Percentiles rank a stretch among this genome's conserved stretches.
These are phyloP conservation scores for Saccharomyces uvarum DNA, from an alignment of 1,139 yeast species.

Conservation along the genomic window DNA sequence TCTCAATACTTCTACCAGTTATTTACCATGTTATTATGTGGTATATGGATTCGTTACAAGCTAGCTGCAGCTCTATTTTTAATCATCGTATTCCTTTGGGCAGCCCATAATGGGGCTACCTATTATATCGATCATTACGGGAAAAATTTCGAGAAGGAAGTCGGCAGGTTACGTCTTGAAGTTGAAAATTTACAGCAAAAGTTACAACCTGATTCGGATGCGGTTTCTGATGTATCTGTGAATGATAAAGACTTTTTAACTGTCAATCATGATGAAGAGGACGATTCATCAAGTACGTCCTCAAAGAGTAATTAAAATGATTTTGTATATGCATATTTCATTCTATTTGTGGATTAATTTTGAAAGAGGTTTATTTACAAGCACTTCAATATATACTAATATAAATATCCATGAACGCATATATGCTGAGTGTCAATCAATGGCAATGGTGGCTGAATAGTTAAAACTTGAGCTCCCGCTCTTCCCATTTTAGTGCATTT, in stretches of 20 bases:
- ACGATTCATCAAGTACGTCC: background rate
- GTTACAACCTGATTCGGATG: constrained; percentile 5
- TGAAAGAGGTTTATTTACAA: background rate
- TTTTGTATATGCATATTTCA: background rate
- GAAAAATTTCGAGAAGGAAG: constrained; percentile 75
- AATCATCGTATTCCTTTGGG: constrained; percentile 61
- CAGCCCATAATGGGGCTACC: constrained; percentile 90
- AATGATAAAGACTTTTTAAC: background rate
- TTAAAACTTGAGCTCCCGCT: constrained; percentile 10
- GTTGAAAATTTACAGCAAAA: constrained; percentile 46
- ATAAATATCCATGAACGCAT: background rate
- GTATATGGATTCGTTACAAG: constrained; percentile 64
- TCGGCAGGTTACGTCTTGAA: constrained; percentile 60
- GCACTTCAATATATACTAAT: background rate
- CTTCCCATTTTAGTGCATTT: constrained; percentile 11
- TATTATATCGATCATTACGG: constrained; percentile 90
- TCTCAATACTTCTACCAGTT: constrained; percentile 85
- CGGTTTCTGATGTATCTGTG: background rate
- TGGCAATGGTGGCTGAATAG: background rate
- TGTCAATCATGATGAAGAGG: background rate
- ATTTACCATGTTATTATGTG: constrained; percentile 82
- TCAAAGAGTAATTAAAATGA: background rate
- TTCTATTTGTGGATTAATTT: background rate
- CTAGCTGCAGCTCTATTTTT: constrained; percentile 68
- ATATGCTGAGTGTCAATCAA: background rate